phyloP scores from a whole-genome alignment of 768 basidiomycete species.

The Punctularia strigosozonata region DNA sequence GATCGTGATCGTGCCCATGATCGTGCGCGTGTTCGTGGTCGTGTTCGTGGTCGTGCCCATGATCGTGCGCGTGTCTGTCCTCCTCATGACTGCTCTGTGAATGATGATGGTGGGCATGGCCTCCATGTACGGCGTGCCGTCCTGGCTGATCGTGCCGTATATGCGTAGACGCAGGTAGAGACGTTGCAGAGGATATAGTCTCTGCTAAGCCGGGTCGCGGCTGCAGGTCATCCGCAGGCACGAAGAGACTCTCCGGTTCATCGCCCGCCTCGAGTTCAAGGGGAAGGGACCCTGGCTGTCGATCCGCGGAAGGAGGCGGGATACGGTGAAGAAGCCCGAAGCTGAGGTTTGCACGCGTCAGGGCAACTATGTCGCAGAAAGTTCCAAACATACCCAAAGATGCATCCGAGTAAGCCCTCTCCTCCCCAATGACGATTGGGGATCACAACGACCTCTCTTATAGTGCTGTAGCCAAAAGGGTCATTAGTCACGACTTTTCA shows the following conservation, averaged over 20 bases:
- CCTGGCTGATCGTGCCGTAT: too few relatives aligned
- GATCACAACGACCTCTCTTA: slow-evolving; percentile 87
- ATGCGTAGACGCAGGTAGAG: too few relatives aligned
- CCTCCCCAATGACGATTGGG: slow-evolving; percentile 98
- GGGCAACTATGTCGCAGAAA: neutral
- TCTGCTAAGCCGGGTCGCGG: too few relatives aligned
- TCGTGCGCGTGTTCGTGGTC: slow-evolving; percentile 7
- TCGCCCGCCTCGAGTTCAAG: slow-evolving; percentile 38
- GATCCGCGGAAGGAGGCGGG: slow-evolving; percentile 60
- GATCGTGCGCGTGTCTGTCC: slow-evolving; percentile 6
- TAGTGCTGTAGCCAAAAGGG: slow-evolving; percentile 41
- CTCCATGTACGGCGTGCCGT: neutral
- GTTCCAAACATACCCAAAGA: slow-evolving; percentile 66
- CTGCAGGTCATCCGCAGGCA: slow-evolving; percentile 51
- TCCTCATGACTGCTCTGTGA: slow-evolving; percentile 6
- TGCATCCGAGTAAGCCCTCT: slow-evolving; percentile 88
- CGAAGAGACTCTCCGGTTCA: slow-evolving; percentile 56
- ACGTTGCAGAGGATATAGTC: too few relatives aligned
- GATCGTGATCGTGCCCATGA: slow-evolving; percentile 5
- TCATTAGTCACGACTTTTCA: slow-evolving; percentile 3
- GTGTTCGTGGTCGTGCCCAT: slow-evolving; percentile 5
- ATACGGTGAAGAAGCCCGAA: slow-evolving; percentile 92
- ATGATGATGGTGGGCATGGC: slow-evolving; percentile 1
- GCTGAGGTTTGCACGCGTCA: slow-evolving; percentile 24
- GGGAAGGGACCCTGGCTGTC: slow-evolving; percentile 43